A percentile compares a stretch with the other conserved stretches of the same genome.
phyloP scores from a whole-genome alignment of 2,329 filamentous ascomycete species.

The Colletotrichum filicis region DNA sequence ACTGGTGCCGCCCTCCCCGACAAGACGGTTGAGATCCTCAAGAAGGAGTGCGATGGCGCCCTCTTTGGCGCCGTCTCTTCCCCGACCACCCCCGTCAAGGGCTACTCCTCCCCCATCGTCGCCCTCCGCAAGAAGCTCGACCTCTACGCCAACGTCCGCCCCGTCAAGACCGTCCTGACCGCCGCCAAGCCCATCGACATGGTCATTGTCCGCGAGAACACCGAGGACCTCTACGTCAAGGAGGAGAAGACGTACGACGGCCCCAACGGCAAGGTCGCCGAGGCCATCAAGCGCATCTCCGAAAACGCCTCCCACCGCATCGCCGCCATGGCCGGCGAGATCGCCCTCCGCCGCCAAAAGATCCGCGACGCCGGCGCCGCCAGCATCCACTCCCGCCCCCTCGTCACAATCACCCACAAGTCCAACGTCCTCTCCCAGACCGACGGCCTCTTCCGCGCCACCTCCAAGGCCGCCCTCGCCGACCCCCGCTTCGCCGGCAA shows the following conservation, averaged over 20 bases:
- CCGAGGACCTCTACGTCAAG: constrained; percentile 98
- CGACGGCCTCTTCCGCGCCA: constrained; percentile 92
- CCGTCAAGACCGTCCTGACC: constrained; percentile 84
- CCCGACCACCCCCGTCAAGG: constrained; percentile 87
- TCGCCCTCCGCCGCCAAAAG: constrained; percentile 87
- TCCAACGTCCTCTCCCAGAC: constrained; percentile 97
- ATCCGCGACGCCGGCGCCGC: constrained; percentile 70
- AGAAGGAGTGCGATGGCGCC: constrained; percentile 92
- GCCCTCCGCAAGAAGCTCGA: constrained; percentile 94
- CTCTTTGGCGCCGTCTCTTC: constrained; percentile 97
- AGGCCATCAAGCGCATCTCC: constrained; percentile 97
- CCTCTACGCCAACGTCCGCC: constrained; percentile 96
- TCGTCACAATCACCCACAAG: constrained; percentile 98
- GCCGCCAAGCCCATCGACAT: constrained; percentile 83
- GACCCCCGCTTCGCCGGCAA: constrained; percentile 68
- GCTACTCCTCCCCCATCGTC: constrained; percentile 97
- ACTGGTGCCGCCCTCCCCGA: constrained; percentile 91
- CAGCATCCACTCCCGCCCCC: constrained; percentile 73
- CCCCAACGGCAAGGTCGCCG: constrained; percentile 83
- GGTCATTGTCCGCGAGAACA: constrained; percentile 99
- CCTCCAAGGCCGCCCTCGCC: constrained; percentile 78
- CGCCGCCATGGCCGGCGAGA: constrained; percentile 92
- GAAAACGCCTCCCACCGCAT: constrained; percentile 88
- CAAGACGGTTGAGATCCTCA: constrained; percentile 88
- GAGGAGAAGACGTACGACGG: constrained; percentile 87